These are phyloP conservation scores for Hemileccinum impolitum DNA, from an alignment of 768 basidiomycete genomes.

Conservation along the genomic window DNA sequence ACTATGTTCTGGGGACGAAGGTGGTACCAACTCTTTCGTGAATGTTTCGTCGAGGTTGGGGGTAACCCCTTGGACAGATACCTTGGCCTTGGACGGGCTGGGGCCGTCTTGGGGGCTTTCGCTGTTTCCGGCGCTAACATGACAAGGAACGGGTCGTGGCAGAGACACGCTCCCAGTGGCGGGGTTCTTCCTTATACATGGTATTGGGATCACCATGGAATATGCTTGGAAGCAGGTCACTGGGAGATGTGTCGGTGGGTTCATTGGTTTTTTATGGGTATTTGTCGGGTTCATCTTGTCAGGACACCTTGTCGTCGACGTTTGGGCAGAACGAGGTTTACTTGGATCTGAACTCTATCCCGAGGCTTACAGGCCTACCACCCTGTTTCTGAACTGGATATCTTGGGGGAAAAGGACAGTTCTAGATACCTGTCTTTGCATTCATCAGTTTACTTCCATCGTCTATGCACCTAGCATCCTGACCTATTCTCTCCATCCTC, in stretches of 20 bases:
- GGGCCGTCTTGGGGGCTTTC: constrained; percentile 56
- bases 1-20: constrained; percentile 55
- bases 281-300: constrained; percentile 44
- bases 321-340: constrained; percentile 24
- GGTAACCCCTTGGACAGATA: constrained; percentile 39
- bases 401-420: background rate
- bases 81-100: constrained; percentile 50
- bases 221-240: constrained; percentile 40
- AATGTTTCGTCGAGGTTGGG: constrained; percentile 53
- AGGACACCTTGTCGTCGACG: constrained; percentile 49
- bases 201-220: constrained; percentile 51
- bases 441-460: background rate
- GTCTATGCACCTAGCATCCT: background rate
- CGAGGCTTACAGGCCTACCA: constrained; percentile 18
- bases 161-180: constrained; percentile 40
- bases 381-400: constrained; percentile 14
- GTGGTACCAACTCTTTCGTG: constrained; percentile 73
- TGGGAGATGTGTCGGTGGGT: constrained; percentile 47
- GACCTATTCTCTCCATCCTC: background rate
- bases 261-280: constrained; percentile 52
- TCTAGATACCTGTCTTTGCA: no score
- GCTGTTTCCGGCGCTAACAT: constrained; percentile 59
- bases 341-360: constrained; percentile 13
- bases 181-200: constrained; percentile 58
- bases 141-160: constrained; percentile 56